Evolutionary conservation across 805 yeast genomes (phyloP), one percentile per base, ranked within the genome.

Genomic region (Starmerella roubikii): DNA sequence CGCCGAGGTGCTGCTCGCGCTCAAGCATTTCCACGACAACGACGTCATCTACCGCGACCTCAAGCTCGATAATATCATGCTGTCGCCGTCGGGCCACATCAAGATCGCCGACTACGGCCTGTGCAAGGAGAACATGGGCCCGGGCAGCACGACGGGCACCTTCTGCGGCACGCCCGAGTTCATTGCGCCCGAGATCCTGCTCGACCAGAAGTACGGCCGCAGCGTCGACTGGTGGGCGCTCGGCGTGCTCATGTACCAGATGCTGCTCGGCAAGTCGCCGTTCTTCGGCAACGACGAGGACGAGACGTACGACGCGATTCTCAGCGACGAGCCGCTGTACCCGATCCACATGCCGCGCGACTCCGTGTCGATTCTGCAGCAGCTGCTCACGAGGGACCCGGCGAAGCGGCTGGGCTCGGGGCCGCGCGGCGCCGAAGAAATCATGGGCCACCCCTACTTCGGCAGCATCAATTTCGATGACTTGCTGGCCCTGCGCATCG

Each of bases 221-320:
- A 80, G 91, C 29, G 98, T 91, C 39, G 99, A 91, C 62, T 91
- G 98, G 98, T 91, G 98, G 98, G 97, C 98, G 1, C 84, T 86
- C 67, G 99, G 99, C 41, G 97, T 91, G 22, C 68, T 91, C 47
- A 66, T 91, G 48, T 91, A 88, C 60, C 98, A 91, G 61, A 91
- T 91, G 99, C 67, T 91, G 41, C 68, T 91, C 42, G 91, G 95
- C 37, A 94, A 88, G 60, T 82, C 95, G 7, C 99, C 99, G 27
- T 91, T 91, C 64, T 78, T 88, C 49, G 98, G 99, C 49, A 95
- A 86, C 50, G 94, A 83, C 55, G 93, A 83, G 54, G 97, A 91
- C 55, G 98, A 91, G 61, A 85, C 91, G 26, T 91, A 88, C 62
- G 91, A 86, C 60, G 95, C 98, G 12, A 91, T 91, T 54, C 72